Conservation (phyloP, 2,329 filamentous ascomycete genomes). For the Alternaria atra region DNA sequence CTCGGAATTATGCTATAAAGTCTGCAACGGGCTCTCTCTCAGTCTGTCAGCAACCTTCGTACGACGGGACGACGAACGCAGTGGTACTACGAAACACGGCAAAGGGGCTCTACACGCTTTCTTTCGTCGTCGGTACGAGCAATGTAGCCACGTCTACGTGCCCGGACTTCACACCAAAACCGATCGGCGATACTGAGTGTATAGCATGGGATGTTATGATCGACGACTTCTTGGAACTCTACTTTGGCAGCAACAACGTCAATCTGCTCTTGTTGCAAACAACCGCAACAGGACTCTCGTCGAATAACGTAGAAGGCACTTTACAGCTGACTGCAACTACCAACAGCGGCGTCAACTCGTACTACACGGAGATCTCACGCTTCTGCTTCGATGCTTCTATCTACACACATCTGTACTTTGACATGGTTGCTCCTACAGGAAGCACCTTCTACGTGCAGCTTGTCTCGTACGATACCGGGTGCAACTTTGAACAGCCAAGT, state of each 20-base stretch:
- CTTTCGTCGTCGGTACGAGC: neutral
- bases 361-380: conserved; percentile 17
- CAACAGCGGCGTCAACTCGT: conserved; percentile 14
- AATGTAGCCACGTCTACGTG: conserved; percentile 9
- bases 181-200: conserved; percentile 12
- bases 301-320: conserved; percentile 14
- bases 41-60: conserved; percentile 14
- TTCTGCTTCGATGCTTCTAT: conserved; percentile 16
- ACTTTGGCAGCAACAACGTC: conserved; percentile 20
- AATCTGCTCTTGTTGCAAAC: conserved; percentile 16
- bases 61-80: conserved; percentile 14
- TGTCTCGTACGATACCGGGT: conserved; percentile 13
- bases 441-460: conserved; percentile 15
- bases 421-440: conserved; percentile 14
- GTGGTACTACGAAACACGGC: conserved; percentile 15
- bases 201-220: conserved; percentile 17
- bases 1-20: conserved; percentile 7
- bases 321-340: conserved; percentile 16
- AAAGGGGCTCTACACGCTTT: conserved; percentile 9
- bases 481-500: conserved; percentile 8
- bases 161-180: conserved; percentile 14
- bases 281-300: conserved; percentile 11
- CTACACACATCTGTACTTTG: conserved; percentile 18
- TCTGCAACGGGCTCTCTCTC: conserved; percentile 12
- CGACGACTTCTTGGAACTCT: conserved; percentile 17